Evolutionary conservation across 2,329 filamentous ascomycete species (phyloP).

Genomic region (Chalara sp.): DNA sequence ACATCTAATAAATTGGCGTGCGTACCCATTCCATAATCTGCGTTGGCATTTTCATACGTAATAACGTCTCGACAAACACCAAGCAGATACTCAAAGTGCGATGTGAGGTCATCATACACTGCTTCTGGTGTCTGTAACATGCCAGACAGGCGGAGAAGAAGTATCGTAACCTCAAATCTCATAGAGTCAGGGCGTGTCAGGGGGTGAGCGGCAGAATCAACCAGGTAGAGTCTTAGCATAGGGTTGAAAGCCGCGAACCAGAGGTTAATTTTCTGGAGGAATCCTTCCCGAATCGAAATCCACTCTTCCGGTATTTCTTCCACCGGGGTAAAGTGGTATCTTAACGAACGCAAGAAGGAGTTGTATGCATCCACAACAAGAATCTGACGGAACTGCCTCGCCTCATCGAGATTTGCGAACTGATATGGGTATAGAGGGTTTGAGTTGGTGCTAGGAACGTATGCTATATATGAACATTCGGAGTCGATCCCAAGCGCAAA

Average conservation of each 20-base stretch:
- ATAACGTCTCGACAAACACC: background rate
- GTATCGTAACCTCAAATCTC: conserved; percentile 6
- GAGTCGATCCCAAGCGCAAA: conserved; percentile 22
- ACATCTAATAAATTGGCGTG: background rate
- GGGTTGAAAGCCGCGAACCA: background rate
- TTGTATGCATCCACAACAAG: conserved; percentile 35
- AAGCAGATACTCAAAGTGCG: conserved; percentile 41
- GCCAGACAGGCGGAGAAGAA: conserved; percentile 8
- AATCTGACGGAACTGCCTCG: conserved; percentile 9
- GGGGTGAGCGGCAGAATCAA: conserved; percentile 5
- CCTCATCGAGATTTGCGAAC: conserved; percentile 35
- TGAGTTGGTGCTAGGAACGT: background rate
- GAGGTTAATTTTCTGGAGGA: background rate
- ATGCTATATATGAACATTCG: conserved; percentile 50
- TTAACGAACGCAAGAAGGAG: conserved; percentile 15
- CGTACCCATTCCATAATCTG: background rate
- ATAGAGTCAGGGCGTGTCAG: conserved; percentile 7
- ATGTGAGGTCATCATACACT: conserved; percentile 8
- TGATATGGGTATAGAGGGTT: background rate
- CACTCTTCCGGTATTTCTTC: conserved; percentile 5
- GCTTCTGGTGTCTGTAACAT: conserved; percentile 10
- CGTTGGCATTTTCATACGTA: background rate
- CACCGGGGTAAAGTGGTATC: conserved; percentile 27
- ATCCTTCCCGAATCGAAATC: conserved; percentile 6
- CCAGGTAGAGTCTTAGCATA: conserved; percentile 21